Conservation (phyloP, 805 yeast species). For the Lipomyces yamanashiensis region DNA sequence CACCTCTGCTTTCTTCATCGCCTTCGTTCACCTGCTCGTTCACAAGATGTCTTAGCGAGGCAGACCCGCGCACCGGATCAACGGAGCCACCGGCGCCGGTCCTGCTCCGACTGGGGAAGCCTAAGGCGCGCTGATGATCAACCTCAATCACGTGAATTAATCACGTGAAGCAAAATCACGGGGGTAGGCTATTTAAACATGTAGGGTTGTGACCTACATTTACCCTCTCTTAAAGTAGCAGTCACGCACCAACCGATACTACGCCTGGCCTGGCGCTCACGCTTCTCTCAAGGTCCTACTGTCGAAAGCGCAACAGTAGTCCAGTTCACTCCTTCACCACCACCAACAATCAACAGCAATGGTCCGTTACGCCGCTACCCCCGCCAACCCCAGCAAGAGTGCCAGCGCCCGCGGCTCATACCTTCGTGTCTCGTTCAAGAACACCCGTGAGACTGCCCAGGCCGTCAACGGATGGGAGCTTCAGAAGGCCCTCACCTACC, state of each 20-base stretch:
- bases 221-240: neutral
- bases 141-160: no score
- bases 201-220: neutral
- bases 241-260: neutral
- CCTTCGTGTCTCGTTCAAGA: slow-evolving; percentile 99
- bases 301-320: neutral
- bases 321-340: neutral
- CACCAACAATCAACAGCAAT: slow-evolving; percentile 51
- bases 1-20: no score
- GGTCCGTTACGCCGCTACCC: slow-evolving; percentile 99
- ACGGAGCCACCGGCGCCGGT: neutral
- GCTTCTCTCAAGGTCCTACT: neutral
- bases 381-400: slow-evolving; percentile 99
- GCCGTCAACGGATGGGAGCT: slow-evolving; percentile 98
- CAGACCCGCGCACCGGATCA: neutral
- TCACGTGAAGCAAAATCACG: neutral
- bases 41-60: no score
- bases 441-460: slow-evolving; percentile 99
- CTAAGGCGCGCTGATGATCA: neutral
- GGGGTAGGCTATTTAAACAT: neutral
- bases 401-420: slow-evolving; percentile 99
- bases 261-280: neutral
- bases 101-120: neutral
- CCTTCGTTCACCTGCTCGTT: no score
- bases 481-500: slow-evolving; percentile 93